These are phyloP conservation scores for Kazachstania psychrophila DNA, from an alignment of 805 yeast species.

Conservation along the genomic window DNA sequence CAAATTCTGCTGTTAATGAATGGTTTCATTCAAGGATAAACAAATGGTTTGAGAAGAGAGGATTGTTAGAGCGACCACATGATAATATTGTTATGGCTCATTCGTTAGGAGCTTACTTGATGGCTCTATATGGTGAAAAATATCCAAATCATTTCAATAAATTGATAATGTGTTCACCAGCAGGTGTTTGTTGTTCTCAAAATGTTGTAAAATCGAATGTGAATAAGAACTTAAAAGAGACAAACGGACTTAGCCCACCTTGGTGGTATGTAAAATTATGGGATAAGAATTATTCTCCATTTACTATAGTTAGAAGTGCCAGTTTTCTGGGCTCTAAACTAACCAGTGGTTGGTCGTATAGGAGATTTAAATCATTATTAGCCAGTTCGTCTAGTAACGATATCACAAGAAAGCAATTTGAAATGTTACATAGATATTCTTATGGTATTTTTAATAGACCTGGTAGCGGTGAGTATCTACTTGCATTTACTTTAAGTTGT, in stretches of 20 bases:
- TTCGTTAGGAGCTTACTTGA: constrained; percentile 85
- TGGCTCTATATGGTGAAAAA: constrained; percentile 55
- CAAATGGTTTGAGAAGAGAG: constrained; percentile 32
- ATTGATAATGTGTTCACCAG: constrained; percentile 80
- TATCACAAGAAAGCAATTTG: constrained; percentile 13
- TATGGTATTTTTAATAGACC: constrained; percentile 76
- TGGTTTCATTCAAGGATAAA: constrained; percentile 44
- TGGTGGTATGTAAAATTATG: constrained; percentile 71
- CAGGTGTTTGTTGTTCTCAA: constrained; percentile 45
- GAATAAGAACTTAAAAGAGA: constrained; percentile 27
- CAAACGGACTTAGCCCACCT: constrained; percentile 40
- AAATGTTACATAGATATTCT: constrained; percentile 63
- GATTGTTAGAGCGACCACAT: constrained; percentile 21
- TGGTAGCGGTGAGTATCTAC: constrained; percentile 91
- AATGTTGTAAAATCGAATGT: neutral
- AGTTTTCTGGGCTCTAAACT: constrained; percentile 79
- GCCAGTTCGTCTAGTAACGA: neutral
- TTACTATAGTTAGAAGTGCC: constrained; percentile 61
- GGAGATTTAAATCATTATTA: constrained; percentile 61
- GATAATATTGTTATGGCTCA: constrained; percentile 66
- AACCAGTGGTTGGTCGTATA: constrained; percentile 81
- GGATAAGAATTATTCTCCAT: constrained; percentile 85
- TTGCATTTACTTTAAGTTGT: constrained; percentile 75
- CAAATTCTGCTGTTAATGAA: constrained; percentile 22
- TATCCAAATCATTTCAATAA: constrained; percentile 55